These are phyloP conservation scores for Flaveria ramosissima DNA, from an alignment of 129 eudicot genomes.

Conservation along the genomic window DNA sequence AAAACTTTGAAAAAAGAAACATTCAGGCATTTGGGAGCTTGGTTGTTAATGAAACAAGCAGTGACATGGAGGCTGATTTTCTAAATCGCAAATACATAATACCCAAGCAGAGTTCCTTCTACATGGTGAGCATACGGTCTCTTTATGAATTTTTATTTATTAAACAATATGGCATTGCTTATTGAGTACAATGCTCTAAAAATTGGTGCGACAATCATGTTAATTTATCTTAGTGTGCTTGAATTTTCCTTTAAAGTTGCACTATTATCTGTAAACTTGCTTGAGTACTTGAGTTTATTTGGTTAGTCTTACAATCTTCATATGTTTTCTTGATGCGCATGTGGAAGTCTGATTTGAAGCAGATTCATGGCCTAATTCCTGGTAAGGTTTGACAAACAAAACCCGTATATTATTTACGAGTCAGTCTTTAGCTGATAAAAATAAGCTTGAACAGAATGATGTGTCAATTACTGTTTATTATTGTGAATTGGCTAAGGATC, in stretches of 20 bases:
- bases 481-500: slow-evolving; percentile 14
- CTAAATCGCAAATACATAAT: slow-evolving; percentile 55
- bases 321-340: slow-evolving; percentile 43
- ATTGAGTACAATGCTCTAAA: not conserved
- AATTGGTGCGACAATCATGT: not conserved
- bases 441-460: slow-evolving; percentile 18
- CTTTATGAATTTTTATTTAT: not conserved
- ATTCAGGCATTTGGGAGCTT: slow-evolving; percentile 58
- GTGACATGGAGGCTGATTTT: slow-evolving; percentile 68
- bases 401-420: slow-evolving; percentile 2
- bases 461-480: slow-evolving; percentile 10
- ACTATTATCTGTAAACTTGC: not conserved
- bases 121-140: slow-evolving; percentile 56
- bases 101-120: slow-evolving; percentile 73
- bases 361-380: slow-evolving; percentile 76
- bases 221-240: slow-evolving; percentile 5
- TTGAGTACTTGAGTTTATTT: not conserved
- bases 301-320: slow-evolving; percentile 40
- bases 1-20: slow-evolving; percentile 35
- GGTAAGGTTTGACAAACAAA: slow-evolving; percentile 46
- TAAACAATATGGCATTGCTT: not conserved
- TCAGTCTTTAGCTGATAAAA: slow-evolving; percentile 3
- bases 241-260: not conserved
- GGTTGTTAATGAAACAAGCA: slow-evolving; percentile 50
- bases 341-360: slow-evolving; percentile 87